Conservation (phyloP, 2,329 filamentous ascomycete genomes). For the Aspergillus sp. region DNA sequence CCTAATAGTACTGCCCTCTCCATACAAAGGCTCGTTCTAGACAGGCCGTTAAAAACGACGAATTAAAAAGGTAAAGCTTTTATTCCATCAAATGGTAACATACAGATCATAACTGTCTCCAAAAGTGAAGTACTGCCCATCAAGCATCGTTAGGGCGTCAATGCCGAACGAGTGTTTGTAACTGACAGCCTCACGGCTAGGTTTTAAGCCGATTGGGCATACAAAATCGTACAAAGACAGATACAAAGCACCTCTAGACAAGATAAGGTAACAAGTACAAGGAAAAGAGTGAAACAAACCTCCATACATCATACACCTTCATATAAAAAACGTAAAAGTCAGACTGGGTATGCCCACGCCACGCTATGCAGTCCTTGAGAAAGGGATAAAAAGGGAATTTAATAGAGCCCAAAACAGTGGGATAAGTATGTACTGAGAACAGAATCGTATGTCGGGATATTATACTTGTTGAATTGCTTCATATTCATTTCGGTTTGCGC, state of each 20-base stretch:
- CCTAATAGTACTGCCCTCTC: neutral
- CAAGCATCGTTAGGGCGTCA: neutral
- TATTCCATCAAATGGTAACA: constrained; percentile 18
- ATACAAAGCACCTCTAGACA: constrained; percentile 10
- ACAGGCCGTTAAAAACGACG: too few relatives aligned
- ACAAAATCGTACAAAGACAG: neutral
- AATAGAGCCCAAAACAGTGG: constrained; percentile 23
- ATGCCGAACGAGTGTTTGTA: neutral
- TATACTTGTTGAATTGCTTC: constrained; percentile 5
- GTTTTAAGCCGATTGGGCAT: neutral
- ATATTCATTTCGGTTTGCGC: constrained; percentile 58
- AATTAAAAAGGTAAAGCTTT: constrained; percentile 1
- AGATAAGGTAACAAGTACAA: constrained; percentile 2
- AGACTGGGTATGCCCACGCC: constrained; percentile 43
- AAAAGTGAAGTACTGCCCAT: constrained; percentile 5
- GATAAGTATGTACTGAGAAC: constrained; percentile 38
- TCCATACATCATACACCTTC: constrained; percentile 22
- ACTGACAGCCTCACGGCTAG: neutral
- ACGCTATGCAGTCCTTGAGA: constrained; percentile 42
- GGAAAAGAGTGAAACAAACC: constrained; percentile 13
- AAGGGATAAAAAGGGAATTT: constrained; percentile 14
- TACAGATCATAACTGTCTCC: constrained; percentile 19
- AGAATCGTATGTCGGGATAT: constrained; percentile 11
- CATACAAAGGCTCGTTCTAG: too few relatives aligned
- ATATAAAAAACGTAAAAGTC: constrained; percentile 23